Percentiles rank a stretch among this genome's conserved stretches.
These are phyloP conservation scores for Caryopteris hybrid DNA, from an alignment of 305 asterid species.

Conservation along the genomic window DNA sequence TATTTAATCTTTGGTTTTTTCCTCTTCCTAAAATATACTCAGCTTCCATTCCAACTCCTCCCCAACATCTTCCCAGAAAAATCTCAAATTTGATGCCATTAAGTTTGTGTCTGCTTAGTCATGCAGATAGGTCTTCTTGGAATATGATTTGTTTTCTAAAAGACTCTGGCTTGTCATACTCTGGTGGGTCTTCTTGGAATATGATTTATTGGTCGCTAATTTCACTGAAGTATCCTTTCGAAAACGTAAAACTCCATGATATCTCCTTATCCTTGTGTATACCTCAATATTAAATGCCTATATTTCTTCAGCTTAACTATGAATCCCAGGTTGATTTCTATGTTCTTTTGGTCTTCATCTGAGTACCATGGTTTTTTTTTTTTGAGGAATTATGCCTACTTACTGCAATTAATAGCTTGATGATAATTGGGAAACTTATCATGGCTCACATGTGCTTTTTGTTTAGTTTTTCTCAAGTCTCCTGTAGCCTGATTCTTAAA, in stretches of 20 bases:
- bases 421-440: background rate
- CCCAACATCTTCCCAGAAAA: background rate
- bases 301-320: background rate
- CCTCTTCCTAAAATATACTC: no score
- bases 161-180: background rate
- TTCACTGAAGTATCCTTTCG: no score
- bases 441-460: background rate
- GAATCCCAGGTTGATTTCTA: background rate
- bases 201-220: no score
- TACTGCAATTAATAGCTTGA: background rate
- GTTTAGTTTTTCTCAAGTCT: background rate
- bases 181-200: background rate
- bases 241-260: no score
- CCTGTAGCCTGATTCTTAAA: background rate
- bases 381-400: background rate
- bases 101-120: background rate
- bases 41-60: background rate
- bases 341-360: background rate
- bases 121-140: background rate
- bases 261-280: no score
- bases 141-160: background rate
- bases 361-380: no score
- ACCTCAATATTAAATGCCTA: background rate
- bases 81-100: background rate
- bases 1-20: no score